Evolutionary conservation across 2,329 filamentous ascomycete genomes (phyloP).

Genomic region (Sarocladiaceae sp.): DNA sequence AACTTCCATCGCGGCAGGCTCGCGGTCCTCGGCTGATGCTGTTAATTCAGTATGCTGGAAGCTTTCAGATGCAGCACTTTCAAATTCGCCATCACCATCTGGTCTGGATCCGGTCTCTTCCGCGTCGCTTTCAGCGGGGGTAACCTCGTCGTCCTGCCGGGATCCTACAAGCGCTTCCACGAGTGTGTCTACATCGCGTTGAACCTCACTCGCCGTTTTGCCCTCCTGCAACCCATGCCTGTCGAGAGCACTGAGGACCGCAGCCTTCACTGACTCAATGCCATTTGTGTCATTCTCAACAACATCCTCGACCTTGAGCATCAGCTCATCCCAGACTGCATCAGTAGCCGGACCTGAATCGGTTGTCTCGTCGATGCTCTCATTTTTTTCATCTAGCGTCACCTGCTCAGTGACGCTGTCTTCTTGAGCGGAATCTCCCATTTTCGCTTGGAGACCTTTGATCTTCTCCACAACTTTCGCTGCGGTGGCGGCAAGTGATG

Average conservation of each 20-base stretch:
- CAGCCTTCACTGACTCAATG: conserved; percentile 46
- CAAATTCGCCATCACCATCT: neutral
- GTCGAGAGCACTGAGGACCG: conserved; percentile 50
- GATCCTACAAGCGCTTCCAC: conserved; percentile 42
- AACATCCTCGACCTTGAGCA: conserved; percentile 49
- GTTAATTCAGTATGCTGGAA: too few species aligned
- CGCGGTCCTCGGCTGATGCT: too few species aligned
- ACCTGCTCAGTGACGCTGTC: conserved; percentile 14
- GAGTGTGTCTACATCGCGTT: conserved; percentile 45
- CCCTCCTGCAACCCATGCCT: conserved; percentile 49
- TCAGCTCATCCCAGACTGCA: conserved; percentile 50
- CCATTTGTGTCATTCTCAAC: conserved; percentile 55
- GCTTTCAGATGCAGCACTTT: too few species aligned
- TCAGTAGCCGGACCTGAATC: conserved; percentile 20
- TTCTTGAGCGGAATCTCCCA: conserved; percentile 14
- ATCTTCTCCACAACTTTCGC: conserved; percentile 3
- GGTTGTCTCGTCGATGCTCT: conserved; percentile 4
- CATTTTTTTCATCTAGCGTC: conserved; percentile 13
- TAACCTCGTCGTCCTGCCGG: conserved; percentile 20
- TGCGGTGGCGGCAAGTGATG: conserved; percentile 42
- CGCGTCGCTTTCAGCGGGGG: conserved; percentile 9
- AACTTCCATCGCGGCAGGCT: too few species aligned
- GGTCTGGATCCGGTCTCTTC: conserved; percentile 9
- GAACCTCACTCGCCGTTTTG: conserved; percentile 37
- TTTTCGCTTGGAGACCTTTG: neutral